Conservation (phyloP, 1,139 yeast genomes). For the Magnusiomyces suaveolens region DNA sequence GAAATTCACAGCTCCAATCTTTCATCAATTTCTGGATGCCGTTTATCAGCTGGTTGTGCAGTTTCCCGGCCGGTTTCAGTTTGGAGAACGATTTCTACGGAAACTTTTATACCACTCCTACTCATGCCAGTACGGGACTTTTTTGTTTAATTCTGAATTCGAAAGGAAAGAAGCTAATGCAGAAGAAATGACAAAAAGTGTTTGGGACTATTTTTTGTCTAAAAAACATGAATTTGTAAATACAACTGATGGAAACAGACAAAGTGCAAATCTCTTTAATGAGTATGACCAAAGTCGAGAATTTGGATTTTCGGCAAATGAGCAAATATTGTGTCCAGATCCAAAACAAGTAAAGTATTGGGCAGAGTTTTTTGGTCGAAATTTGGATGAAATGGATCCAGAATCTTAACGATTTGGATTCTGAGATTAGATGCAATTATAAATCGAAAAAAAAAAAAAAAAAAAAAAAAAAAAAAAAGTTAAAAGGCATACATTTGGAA, state of each 20-base stretch:
- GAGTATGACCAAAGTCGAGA: slow-evolving; percentile 11
- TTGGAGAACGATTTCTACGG: slow-evolving; percentile 77
- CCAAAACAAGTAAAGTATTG: slow-evolving; percentile 69
- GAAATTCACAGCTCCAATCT: slow-evolving; percentile 73
- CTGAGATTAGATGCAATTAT: too few species aligned
- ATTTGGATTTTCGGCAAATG: slow-evolving; percentile 25
- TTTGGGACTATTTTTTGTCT: slow-evolving; percentile 89
- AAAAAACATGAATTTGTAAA: slow-evolving; percentile 64
- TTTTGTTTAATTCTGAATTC: slow-evolving; percentile 62
- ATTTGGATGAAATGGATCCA: slow-evolving; percentile 68
- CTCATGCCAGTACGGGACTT: slow-evolving; percentile 92
- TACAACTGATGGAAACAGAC: slow-evolving; percentile 31
- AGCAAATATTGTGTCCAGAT: slow-evolving; percentile 54
- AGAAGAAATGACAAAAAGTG: slow-evolving; percentile 53
- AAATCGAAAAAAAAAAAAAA: too few species aligned
- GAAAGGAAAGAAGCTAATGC: slow-evolving; percentile 44
- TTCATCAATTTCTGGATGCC: slow-evolving; percentile 88
- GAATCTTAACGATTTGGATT: not conserved
- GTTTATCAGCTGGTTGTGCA: slow-evolving; percentile 71
- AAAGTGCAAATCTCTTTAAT: slow-evolving; percentile 8
- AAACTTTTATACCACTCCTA: slow-evolving; percentile 78
- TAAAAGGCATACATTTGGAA: too few species aligned
- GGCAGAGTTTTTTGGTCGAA: slow-evolving; percentile 72
- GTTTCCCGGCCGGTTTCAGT: slow-evolving; percentile 67
- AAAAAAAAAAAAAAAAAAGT: too few species aligned